Evolutionary conservation across 257 asterid species (phyloP).

Genomic region (Craterostigma plantagineum): DNA sequence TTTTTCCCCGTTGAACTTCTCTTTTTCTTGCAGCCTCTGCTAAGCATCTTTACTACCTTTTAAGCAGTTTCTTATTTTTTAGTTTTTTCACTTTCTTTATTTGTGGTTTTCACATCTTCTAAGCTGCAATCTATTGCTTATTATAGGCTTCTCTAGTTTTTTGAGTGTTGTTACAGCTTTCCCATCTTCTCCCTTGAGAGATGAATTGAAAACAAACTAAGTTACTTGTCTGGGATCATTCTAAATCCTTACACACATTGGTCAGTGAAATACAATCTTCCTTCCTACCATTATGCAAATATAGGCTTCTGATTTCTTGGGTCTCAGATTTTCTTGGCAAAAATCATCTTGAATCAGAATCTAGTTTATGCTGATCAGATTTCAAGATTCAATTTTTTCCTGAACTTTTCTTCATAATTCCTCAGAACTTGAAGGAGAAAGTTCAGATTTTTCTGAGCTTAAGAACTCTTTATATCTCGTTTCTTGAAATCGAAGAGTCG

Average conservation of each 20-base stretch:
- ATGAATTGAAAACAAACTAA: too few species aligned
- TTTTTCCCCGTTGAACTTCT: conserved; percentile 17
- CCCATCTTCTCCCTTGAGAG: conserved; percentile 3
- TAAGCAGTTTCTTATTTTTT: conserved; percentile 25
- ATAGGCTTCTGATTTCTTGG: too few species aligned
- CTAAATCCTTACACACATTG: too few species aligned
- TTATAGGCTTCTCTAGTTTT: neutral
- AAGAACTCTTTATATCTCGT: conserved; percentile 12
- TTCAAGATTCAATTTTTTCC: conserved; percentile 1
- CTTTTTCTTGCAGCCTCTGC: conserved; percentile 53
- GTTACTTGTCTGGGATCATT: too few species aligned
- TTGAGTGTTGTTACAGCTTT: too few species aligned
- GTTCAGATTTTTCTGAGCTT: conserved; percentile 10
- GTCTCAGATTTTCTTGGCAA: conserved; percentile 7
- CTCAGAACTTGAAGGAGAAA: conserved; percentile 1
- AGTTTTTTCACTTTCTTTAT: conserved; percentile 16
- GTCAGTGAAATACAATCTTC: neutral
- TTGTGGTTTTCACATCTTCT: conserved; percentile 5
- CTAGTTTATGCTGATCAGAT: neutral
- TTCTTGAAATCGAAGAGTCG: conserved; percentile 13
- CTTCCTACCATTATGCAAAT: conserved; percentile 8
- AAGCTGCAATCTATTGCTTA: conserved; percentile 2
- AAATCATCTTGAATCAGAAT: neutral
- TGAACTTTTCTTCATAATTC: conserved; percentile 3
- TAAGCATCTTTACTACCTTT: conserved; percentile 45